Evolutionary conservation across 2,329 filamentous ascomycete species (phyloP).

Genomic region (Parasarocladium wereldwijsianum): DNA sequence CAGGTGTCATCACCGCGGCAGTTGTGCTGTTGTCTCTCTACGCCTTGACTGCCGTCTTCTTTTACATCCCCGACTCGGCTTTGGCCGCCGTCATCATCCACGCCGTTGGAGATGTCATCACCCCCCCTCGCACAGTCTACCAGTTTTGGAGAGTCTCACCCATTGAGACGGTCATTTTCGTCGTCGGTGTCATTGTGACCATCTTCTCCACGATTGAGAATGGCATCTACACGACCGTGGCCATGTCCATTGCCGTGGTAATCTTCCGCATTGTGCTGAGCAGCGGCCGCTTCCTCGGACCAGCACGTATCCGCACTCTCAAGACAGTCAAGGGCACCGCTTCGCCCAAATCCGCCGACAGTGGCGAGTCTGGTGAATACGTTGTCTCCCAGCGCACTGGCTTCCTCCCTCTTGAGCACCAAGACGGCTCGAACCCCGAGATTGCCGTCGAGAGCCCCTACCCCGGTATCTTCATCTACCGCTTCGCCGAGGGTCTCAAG

Average conservation of each 20-base stretch:
- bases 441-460: constrained; percentile 30
- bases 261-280: constrained; percentile 69
- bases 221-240: constrained; percentile 72
- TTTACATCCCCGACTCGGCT: constrained; percentile 66
- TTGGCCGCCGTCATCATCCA: constrained; percentile 82
- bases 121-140: constrained; percentile 68
- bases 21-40: constrained; percentile 78
- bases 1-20: constrained; percentile 69
- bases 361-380: constrained; percentile 23
- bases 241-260: constrained; percentile 53
- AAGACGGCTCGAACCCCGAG: constrained; percentile 35
- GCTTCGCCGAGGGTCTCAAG: constrained; percentile 40
- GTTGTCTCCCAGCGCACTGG: constrained; percentile 20
- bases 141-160: constrained; percentile 82
- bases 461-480: constrained; percentile 40
- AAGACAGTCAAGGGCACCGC: constrained; percentile 50
- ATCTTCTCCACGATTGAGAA: constrained; percentile 72
- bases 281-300: constrained; percentile 63
- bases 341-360: constrained; percentile 40
- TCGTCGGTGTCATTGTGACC: constrained; percentile 70
- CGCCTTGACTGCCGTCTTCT: constrained; percentile 70
- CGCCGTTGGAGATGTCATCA: constrained; percentile 75
- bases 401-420: constrained; percentile 32
- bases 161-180: constrained; percentile 71
- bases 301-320: constrained; percentile 72